Conservation (phyloP, 202 grass and related monocot genomes). For the Hordeum pubiflorum region DNA sequence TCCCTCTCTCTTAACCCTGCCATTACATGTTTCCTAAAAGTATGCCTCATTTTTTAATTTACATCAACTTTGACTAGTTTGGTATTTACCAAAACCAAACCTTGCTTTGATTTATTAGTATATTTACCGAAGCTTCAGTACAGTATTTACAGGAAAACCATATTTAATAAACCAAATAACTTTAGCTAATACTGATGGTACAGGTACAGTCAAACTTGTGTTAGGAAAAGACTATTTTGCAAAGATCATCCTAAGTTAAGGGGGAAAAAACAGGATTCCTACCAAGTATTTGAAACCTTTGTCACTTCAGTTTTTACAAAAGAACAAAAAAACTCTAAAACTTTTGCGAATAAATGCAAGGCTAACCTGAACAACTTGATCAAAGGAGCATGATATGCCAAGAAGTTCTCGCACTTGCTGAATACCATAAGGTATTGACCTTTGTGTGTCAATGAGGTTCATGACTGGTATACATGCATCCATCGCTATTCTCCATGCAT, state of each 20-base stretch:
- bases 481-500: constrained; percentile 76
- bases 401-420: constrained; percentile 79
- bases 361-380: constrained; percentile 87
- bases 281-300: neutral
- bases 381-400: constrained; percentile 95
- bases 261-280: neutral
- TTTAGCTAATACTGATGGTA: neutral
- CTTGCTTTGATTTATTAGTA: neutral
- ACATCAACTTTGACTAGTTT: neutral
- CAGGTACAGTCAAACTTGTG: neutral
- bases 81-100: neutral
- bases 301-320: neutral
- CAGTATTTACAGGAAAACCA: neutral
- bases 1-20: neutral
- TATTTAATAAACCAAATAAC: neutral
- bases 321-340: neutral
- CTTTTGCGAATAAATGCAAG: neutral
- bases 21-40: neutral
- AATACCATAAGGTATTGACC: constrained; percentile 80
- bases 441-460: constrained; percentile 66
- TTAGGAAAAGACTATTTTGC: neutral
- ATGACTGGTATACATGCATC: constrained; percentile 96
- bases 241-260: neutral
- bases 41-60: neutral
- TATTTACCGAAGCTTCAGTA: neutral